Base-by-base conservation (phyloP, 2,329 filamentous ascomycete genomes). In the Aureobasidium sp. region DNA sequence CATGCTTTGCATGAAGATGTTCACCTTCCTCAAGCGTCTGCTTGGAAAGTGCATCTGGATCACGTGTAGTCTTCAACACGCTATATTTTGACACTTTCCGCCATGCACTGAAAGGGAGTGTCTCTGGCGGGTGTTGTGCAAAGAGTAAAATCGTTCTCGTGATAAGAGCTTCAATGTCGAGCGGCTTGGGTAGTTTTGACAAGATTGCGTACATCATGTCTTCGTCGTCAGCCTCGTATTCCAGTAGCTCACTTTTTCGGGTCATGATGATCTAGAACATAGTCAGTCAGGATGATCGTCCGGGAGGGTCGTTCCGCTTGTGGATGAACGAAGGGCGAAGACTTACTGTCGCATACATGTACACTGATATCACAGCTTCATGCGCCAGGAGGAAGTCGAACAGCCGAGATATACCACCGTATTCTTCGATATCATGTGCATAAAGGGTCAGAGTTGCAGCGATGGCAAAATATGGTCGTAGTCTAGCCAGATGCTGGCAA, bases 371-470 rank as follows among this genome's bases (percentile, higher is more conserved):
- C 42, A 89, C 88, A n/a, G 92, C 90, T 73, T 95, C 90, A 53
- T 84, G 85, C 3, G 93, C 90, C 5, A 99, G 81, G 52, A 99
- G 82, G 61, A 93, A 92, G 76, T 99, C 94, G 73, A 97, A 99
- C 1, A 99, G 79, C 27, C 94, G 85, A 37, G 91, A 85, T 70
- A 99, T 97, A 67, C 93, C 89, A 65, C 84, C 84, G 72, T 96
- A 97, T 46, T 88, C 86, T 74, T 94, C 87, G 64, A 99, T 91
- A 73, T 97, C 93, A 76, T 99, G 94, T 20, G 94, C 91, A 74
- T 97, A 99, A 79, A 99, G 87, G 37, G 95, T 99, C 47, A 99
- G 82, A 0, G 91, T 96, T 52, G 91, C 91, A n/a, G 90, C 87
- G 5, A 99, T 81, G 5, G 94, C 94, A 74, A 96, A 99, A 74